Evolutionary conservation across 1,284 basidiomycete genomes (phyloP), one percentile per base, ranked within the genome.

Genomic region (Vanrija sp.): DNA sequence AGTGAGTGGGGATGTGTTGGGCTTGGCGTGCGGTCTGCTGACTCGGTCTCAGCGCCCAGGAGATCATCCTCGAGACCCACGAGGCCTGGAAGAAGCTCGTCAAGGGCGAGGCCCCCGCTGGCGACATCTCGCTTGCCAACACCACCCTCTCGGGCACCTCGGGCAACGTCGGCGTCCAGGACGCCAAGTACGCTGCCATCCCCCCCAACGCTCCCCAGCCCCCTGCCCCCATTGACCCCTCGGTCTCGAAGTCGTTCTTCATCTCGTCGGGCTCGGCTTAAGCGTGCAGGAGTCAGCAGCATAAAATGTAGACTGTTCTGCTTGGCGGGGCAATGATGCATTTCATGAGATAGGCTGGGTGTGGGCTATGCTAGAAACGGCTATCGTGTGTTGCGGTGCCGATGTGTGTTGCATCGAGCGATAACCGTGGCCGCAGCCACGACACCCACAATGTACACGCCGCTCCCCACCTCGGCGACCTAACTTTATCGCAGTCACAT

Each of bases 51-150:
- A 94, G 78, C 78, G 96, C 96, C 50, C 91, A 89, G 51, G 95
- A 98, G 80, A 94, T 98, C 79, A 89, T 99, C 72, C 91, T 95
- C 79, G 96, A 99, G 79, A 95, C 91, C 80, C 89, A 98, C 78
- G 95, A 98, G 79, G 91, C 95, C 46, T 99, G 96, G 96, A 91
- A 92, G 74, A 89, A 91, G 73, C 86, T 99, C 69, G 83, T 94
- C 74, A 80, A 79, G 57, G 93, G 93, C 62, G 90, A 97, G 66
- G 55, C 71, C 43, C 82, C 86, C 45, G 84, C 86, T 60, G 67
- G 84, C 45, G 76, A 90, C 55, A 75, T 94, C 60, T 85, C 87
- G 57, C 90, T 91, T 61, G 67, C 69, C 64, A 84, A 83, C 80
- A 67, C 78, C 52, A 86, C 89, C 58, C 79, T 88, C 66, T 80